phyloP scores from a whole-genome alignment of 2,329 filamentous ascomycete species.

The Gnomoniopsis smithogilvyi region DNA sequence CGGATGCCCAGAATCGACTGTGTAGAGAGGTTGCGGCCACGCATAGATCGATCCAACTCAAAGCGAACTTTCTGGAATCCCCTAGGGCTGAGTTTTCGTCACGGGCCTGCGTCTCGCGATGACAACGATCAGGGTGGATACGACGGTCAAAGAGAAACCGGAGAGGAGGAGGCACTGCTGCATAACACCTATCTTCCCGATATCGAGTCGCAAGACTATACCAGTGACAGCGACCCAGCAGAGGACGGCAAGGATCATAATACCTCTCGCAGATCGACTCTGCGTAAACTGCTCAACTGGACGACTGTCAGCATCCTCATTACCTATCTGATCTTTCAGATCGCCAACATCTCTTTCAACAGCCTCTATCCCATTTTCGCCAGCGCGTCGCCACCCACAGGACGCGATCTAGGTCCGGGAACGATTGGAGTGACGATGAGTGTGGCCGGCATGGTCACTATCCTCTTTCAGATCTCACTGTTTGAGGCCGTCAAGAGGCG shows the following conservation, averaged over 20 bases:
- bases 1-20: slow-evolving; percentile 25
- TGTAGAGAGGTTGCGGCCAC: slow-evolving; percentile 22
- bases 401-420: slow-evolving; percentile 69
- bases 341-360: slow-evolving; percentile 94
- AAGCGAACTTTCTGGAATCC: slow-evolving; percentile 26
- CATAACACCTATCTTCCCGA: background rate
- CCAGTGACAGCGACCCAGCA: slow-evolving; percentile 25
- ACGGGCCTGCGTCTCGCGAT: slow-evolving; percentile 1
- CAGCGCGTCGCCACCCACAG: slow-evolving; percentile 69
- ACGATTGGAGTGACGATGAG: slow-evolving; percentile 85
- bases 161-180: slow-evolving; percentile 14
- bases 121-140: slow-evolving; percentile 10
- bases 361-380: slow-evolving; percentile 93
- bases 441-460: slow-evolving; percentile 80
- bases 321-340: slow-evolving; percentile 90
- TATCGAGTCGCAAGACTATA: slow-evolving; percentile 20
- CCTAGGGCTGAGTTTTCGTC: slow-evolving; percentile 19
- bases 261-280: slow-evolving; percentile 34
- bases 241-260: slow-evolving; percentile 46
- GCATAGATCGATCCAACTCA: slow-evolving; percentile 19
- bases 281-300: slow-evolving; percentile 65
- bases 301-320: slow-evolving; percentile 78
- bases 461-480: slow-evolving; percentile 82
- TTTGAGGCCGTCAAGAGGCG: slow-evolving; percentile 76
- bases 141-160: background rate